Evolutionary conservation across 768 basidiomycete genomes (phyloP), one percentile per base, ranked within the genome.

Genomic region (Boletales sp.): DNA sequence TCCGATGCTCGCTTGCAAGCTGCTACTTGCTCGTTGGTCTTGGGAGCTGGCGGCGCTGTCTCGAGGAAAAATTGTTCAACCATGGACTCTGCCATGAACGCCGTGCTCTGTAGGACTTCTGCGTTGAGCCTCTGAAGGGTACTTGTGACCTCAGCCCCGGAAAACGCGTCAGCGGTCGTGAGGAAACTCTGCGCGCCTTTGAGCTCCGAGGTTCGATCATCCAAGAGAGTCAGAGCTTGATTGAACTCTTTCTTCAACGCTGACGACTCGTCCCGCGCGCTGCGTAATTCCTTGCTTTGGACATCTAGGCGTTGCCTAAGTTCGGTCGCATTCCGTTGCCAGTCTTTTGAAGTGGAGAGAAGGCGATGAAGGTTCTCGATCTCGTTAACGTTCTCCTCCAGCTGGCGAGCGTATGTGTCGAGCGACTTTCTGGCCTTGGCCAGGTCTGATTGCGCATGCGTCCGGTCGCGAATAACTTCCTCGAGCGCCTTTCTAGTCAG

Each of bases 41-140:
- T 58, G 42, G 51, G 48, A 1, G 31, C 54, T 44, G 38, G 54
- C 1, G 21, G 35, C 25, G 35, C 33, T 12, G 30, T 19, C 34
- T 59, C 64, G 13, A 66, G 62, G 9, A 59, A 63, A 61, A 74
- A 73, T 1, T 69, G 44, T 41, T 79, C 78, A 2, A 76, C 70
- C 49, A 81, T 69, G 32, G 71, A 58, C 49, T 80, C 79, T 2
- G 78, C 72, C 49, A 81, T 70, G 48, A 66, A 70, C 0, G 75
- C 74, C 2, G 78, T 74, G 14, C 71, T 72, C 56, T 81, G 77
- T 31, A 71, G 70, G 30, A 80, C 75, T 50, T 74, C 73, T 8
- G 74, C 61, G 44, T 81, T 77, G n/a, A 82, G 60, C 14, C 66
- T 64, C 41, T 74, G 70, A 13, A 82, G 62, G 55, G 75, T 70